phyloP scores from a whole-genome alignment of 768 basidiomycete species.

The Pilatotrama ljubarskyi region DNA sequence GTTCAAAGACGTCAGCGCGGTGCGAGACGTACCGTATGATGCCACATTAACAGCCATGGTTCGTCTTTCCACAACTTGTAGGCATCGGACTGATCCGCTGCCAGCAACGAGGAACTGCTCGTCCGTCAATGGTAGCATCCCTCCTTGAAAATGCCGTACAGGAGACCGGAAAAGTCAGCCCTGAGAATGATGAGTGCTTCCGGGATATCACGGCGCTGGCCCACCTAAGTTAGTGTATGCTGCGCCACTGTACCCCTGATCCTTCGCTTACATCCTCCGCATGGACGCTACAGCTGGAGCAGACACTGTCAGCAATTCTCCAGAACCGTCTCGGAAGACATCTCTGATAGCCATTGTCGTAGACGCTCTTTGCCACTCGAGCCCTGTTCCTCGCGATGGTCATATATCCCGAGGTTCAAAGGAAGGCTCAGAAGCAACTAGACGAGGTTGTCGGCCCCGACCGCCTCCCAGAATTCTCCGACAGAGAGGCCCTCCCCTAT shows the following conservation, averaged over 20 bases:
- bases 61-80: background rate
- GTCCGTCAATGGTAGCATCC: background rate
- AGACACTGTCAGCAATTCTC: conserved; percentile 9
- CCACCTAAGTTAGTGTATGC: conserved; percentile 2
- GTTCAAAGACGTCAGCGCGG: background rate
- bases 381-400: conserved; percentile 32
- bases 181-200: conserved; percentile 8
- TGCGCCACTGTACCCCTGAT: too few species aligned
- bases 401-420: conserved; percentile 24
- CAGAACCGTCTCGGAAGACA: background rate
- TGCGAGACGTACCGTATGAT: background rate
- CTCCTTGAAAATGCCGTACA: background rate
- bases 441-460: conserved; percentile 26
- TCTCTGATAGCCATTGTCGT: background rate
- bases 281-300: conserved; percentile 19
- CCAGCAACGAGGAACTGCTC: background rate
- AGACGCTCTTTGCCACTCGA: conserved; percentile 24
- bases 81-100: background rate
- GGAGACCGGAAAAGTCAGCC: background rate
- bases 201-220: conserved; percentile 4
- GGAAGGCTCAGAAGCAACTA: conserved; percentile 29
- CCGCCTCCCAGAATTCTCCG: conserved; percentile 25
- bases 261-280: too few species aligned
- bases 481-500: conserved; percentile 23
- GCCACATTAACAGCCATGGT: background rate